phyloP scores from a whole-genome alignment of 176 grass and related monocot genomes.

The Avena sativa region DNA sequence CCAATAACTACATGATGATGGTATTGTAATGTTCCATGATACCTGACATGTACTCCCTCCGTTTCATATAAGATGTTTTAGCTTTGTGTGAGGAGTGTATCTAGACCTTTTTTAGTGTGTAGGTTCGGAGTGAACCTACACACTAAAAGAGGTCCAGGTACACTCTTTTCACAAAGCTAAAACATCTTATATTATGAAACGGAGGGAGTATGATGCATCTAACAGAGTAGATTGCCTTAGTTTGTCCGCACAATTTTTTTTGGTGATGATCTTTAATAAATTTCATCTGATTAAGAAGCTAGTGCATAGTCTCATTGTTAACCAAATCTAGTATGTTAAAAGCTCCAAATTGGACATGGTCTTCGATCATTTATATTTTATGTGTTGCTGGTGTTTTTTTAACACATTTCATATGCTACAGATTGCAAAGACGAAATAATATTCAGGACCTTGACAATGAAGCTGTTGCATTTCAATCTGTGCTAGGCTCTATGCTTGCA shows the following conservation, averaged over 20 bases:
- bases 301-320: neutral
- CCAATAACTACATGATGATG: neutral
- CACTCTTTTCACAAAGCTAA: no score
- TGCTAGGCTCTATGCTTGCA: constrained; percentile 89
- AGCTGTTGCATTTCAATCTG: constrained; percentile 79
- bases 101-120: no score
- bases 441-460: constrained; percentile 81
- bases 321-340: neutral
- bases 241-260: constrained; percentile 21
- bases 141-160: no score
- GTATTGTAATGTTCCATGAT: constrained; percentile 10
- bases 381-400: constrained; percentile 4
- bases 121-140: no score
- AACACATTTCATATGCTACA: constrained; percentile 44
- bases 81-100: no score
- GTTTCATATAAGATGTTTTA: no score
- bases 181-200: no score
- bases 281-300: constrained; percentile 12
- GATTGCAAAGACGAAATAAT: constrained; percentile 81
- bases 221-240: neutral
- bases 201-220: neutral
- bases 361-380: constrained; percentile 10
- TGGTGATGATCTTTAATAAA: neutral
- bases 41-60: neutral
- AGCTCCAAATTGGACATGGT: neutral